Percentiles rank a stretch among this genome's conserved stretches.
Evolutionary conservation across 208 protist genomes (phyloP).

Genomic region (Polymyxa betae): DNA sequence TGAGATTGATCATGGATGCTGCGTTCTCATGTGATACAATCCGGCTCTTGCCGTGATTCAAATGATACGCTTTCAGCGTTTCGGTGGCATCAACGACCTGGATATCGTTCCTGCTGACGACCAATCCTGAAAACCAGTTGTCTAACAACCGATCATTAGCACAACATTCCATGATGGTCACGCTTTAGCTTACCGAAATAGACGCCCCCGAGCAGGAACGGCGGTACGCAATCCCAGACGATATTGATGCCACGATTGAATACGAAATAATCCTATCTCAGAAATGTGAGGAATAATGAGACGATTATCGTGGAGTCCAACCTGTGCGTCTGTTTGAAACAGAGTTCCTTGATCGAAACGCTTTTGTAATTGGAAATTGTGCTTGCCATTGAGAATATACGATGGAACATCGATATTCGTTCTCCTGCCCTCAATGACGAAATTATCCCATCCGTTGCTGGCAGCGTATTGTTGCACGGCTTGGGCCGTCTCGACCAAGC

Average conservation of each 20-base stretch:
- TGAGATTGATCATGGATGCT: not conserved
- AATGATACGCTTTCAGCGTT: not conserved
- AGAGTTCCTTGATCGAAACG: not conserved
- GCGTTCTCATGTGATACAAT: not conserved
- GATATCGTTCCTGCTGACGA: not conserved
- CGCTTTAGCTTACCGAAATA: constrained; percentile 1
- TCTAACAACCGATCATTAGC: not conserved
- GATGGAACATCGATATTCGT: not conserved
- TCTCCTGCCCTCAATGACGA: not conserved
- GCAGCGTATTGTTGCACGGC: not conserved
- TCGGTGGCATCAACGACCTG: not conserved
- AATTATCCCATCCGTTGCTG: not conserved
- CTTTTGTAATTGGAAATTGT: not conserved
- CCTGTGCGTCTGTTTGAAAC: constrained; percentile 25
- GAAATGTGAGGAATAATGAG: not conserved
- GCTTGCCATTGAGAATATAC: not conserved
- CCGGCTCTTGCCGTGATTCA: not conserved
- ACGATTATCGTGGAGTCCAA: not conserved
- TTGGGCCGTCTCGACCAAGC: not conserved
- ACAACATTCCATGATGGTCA: too few relatives aligned
- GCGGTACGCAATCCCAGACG: not conserved
- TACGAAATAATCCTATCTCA: constrained; percentile 46
- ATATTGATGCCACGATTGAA: not conserved
- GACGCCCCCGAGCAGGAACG: constrained; percentile 12
- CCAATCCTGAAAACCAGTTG: constrained; percentile 40